These are phyloP conservation scores for Podila verticillata DNA, from an alignment of 192 early-diverging fungal species.

Conservation along the genomic window DNA sequence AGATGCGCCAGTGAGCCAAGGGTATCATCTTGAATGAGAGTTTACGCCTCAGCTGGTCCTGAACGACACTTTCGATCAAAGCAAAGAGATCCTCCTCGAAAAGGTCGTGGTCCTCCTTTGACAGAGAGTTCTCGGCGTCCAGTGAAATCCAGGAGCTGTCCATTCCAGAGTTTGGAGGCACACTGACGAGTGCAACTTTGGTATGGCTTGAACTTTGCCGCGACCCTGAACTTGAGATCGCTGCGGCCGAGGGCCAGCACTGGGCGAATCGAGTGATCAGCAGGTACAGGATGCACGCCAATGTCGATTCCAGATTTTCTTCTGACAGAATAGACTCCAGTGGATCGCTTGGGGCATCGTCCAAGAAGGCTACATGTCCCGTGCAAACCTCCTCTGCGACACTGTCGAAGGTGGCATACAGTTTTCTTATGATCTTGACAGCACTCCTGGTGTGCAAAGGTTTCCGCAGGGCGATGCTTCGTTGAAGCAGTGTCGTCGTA, in stretches of 20 bases:
- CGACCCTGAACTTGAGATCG: background rate
- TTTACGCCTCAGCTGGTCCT: conserved; percentile 7
- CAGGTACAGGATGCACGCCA: conserved; percentile 24
- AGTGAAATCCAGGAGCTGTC: background rate
- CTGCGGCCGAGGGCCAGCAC: background rate
- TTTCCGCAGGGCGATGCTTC: conserved; percentile 21
- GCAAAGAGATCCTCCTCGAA: conserved; percentile 19
- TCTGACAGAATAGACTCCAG: conserved; percentile 4
- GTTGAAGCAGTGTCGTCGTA: conserved; percentile 1
- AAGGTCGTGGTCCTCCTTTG: conserved; percentile 7
- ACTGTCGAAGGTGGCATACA: conserved; percentile 16
- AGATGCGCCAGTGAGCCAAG: conserved; percentile 18
- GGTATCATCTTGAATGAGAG: conserved; percentile 1
- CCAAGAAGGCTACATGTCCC: conserved; percentile 24
- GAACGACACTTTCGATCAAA: conserved; percentile 4
- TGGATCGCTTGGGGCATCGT: conserved; percentile 15
- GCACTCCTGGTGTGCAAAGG: conserved; percentile 21
- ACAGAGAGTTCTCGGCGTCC: background rate
- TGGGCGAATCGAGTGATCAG: conserved; percentile 12
- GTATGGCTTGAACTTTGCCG: background rate
- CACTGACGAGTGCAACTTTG: background rate
- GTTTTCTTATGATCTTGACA: conserved; percentile 11
- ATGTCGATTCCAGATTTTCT: background rate
- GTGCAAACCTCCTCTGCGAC: conserved; percentile 1
- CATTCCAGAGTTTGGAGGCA: background rate